These are phyloP conservation scores for Coccomyxa sp. DNA, from an alignment of 139 green algal species.

Conservation along the genomic window DNA sequence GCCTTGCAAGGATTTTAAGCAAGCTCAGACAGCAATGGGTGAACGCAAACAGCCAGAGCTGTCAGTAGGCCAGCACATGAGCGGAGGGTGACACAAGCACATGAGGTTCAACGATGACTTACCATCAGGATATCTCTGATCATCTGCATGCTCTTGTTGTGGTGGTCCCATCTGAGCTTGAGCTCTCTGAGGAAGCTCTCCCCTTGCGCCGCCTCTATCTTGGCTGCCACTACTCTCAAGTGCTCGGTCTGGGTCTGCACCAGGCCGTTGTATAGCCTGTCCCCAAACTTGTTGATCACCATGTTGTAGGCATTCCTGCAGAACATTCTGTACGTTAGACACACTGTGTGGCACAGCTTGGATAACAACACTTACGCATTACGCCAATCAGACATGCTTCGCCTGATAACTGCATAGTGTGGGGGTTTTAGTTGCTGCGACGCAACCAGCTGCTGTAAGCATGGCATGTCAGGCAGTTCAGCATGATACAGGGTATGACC, in stretches of 20 bases:
- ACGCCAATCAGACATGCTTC: background rate
- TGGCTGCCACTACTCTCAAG: constrained; percentile 59
- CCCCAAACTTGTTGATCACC: constrained; percentile 97
- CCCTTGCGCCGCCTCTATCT: constrained; percentile 69
- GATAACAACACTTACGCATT: background rate
- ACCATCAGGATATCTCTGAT: constrained; percentile 98
- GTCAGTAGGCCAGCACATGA: too few species aligned
- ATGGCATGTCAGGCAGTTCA: too few species aligned
- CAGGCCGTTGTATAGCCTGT: constrained; percentile 88
- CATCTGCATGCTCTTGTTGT: constrained; percentile 95
- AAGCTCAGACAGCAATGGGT: too few species aligned
- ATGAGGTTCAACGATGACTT: too few species aligned
- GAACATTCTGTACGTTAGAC: background rate
- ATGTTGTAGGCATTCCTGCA: constrained; percentile 98
- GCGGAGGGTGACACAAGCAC: too few species aligned
- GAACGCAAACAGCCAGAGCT: too few species aligned
- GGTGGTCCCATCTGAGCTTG: constrained; percentile 80
- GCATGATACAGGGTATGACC: too few species aligned
- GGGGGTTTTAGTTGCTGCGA: background rate
- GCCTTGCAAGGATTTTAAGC: too few species aligned
- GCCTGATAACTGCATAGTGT: background rate
- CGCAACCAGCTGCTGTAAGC: background rate
- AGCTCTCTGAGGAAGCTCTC: constrained; percentile 84
- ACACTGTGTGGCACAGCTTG: background rate
- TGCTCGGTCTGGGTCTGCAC: constrained; percentile 67